These are phyloP conservation scores for Amanita rubescens DNA, from an alignment of 768 basidiomycete species.

Conservation along the genomic window DNA sequence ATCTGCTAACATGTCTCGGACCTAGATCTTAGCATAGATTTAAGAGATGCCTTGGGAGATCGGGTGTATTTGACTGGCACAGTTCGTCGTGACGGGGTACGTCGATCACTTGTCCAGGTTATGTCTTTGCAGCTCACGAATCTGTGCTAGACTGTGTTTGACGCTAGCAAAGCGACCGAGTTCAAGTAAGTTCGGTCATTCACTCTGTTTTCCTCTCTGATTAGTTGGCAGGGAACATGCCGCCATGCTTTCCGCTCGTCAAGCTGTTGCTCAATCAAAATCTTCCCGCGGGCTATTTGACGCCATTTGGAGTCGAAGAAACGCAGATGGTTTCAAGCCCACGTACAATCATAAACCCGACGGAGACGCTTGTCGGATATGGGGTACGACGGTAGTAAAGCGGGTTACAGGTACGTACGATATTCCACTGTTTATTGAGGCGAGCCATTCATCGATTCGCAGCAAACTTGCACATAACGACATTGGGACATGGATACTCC, in stretches of 20 bases:
- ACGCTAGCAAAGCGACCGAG: slow-evolving; percentile 70
- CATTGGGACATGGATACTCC: slow-evolving; percentile 90
- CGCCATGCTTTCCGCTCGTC: slow-evolving; percentile 53
- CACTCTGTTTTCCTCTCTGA: not conserved
- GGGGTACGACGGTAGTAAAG: slow-evolving; percentile 76
- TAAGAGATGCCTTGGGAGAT: slow-evolving; percentile 93
- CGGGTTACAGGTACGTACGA: slow-evolving; percentile 71
- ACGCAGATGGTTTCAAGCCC: slow-evolving; percentile 47
- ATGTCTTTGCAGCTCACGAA: not conserved
- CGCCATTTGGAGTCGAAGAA: slow-evolving; percentile 37
- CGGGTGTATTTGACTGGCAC: slow-evolving; percentile 73
- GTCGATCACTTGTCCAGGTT: slow-evolving; percentile 15
- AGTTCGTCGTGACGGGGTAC: slow-evolving; percentile 79
- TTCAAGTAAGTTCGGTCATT: slow-evolving; percentile 41
- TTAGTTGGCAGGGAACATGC: slow-evolving; percentile 48
- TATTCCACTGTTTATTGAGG: no score
- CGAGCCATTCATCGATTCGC: not conserved
- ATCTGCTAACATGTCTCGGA: no score
- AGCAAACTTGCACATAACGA: slow-evolving; percentile 93
- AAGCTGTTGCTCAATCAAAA: slow-evolving; percentile 67
- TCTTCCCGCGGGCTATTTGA: slow-evolving; percentile 72
- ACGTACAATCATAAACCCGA: slow-evolving; percentile 65
- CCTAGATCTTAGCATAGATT: slow-evolving; percentile 82
- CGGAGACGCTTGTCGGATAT: slow-evolving; percentile 79
- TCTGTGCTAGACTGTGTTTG: slow-evolving; percentile 64